Conservation (phyloP, 805 yeast genomes). For the Zygosaccharomyces siamensis region DNA sequence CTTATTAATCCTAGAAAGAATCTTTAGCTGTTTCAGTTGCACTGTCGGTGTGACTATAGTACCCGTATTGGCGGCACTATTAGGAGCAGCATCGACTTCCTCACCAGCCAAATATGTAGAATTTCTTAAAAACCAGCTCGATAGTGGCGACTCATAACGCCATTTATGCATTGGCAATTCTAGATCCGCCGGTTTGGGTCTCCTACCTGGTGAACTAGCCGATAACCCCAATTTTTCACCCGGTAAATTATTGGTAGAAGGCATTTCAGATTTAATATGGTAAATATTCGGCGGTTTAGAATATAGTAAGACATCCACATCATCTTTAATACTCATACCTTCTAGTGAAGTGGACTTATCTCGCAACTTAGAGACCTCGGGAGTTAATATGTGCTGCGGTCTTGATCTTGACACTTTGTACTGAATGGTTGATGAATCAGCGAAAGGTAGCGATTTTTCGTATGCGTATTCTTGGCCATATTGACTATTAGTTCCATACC, state of each 20-base stretch:
- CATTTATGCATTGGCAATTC: slow-evolving; percentile 16
- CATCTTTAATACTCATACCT: slow-evolving; percentile 8
- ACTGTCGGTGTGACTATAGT: slow-evolving; percentile 23
- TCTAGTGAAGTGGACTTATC: slow-evolving; percentile 1
- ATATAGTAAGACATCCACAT: slow-evolving; percentile 24
- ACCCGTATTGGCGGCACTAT: slow-evolving; percentile 9
- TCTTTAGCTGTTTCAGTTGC: slow-evolving; percentile 27
- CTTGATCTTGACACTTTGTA: slow-evolving; percentile 19
- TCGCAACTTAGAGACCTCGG: slow-evolving; percentile 11
- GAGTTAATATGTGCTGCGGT: slow-evolving; percentile 21
- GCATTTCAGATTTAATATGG: slow-evolving; percentile 22
- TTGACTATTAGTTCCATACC: slow-evolving; percentile 2
- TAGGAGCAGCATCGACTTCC: slow-evolving; percentile 2
- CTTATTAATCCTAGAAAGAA: slow-evolving; percentile 23
- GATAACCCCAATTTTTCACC: slow-evolving; percentile 1
- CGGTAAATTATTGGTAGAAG: slow-evolving; percentile 9
- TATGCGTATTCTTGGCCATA: slow-evolving; percentile 5
- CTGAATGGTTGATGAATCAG: slow-evolving; percentile 19
- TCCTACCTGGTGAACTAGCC: slow-evolving; percentile 1
- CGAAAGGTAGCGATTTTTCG: slow-evolving; percentile 10
- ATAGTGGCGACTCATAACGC: slow-evolving; percentile 34
- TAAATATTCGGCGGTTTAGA: slow-evolving; percentile 28
- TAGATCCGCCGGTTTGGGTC: slow-evolving; percentile 1
- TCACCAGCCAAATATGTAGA: slow-evolving; percentile 24
- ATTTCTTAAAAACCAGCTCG: slow-evolving; percentile 33